Evolutionary conservation across 208 protist genomes (phyloP).

Genomic region (Balamuthia mandrillaris): DNA sequence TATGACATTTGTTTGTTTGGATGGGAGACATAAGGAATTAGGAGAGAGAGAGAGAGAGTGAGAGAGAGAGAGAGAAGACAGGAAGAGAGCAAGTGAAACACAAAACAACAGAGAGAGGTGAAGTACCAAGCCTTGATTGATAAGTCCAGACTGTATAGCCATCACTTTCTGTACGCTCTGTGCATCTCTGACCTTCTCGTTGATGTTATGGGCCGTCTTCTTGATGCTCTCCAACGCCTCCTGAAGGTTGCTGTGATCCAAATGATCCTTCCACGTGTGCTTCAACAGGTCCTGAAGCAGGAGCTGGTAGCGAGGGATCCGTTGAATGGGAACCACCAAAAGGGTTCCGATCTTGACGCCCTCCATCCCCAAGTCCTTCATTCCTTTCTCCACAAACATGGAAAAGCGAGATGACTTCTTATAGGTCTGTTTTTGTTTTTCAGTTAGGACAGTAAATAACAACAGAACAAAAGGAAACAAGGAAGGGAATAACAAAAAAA

Average conservation of each 20-base stretch:
- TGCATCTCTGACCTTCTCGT: background rate
- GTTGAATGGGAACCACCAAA: background rate
- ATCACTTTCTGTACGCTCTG: background rate
- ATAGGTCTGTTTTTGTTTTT: too few relatives aligned
- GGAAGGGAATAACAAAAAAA: background rate
- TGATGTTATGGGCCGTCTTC: background rate
- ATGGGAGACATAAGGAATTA: background rate
- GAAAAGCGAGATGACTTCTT: background rate
- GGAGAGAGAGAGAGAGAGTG: background rate
- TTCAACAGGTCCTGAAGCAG: background rate
- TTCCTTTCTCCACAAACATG: too few relatives aligned
- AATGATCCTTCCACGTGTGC: background rate
- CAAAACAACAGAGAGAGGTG: background rate
- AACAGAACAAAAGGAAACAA: too few relatives aligned
- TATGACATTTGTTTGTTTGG: background rate
- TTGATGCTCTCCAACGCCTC: background rate
- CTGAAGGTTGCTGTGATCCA: background rate
- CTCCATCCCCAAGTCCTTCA: too few relatives aligned
- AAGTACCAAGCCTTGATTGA: background rate
- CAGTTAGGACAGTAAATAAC: too few relatives aligned
- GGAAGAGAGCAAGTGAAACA: background rate
- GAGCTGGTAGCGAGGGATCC: constrained; percentile 1
- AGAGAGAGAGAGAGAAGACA: background rate
- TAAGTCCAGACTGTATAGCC: background rate
- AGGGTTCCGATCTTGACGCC: background rate